Conservation (phyloP, 164 flowering plant species). For the Cinnamomum chago region DNA sequence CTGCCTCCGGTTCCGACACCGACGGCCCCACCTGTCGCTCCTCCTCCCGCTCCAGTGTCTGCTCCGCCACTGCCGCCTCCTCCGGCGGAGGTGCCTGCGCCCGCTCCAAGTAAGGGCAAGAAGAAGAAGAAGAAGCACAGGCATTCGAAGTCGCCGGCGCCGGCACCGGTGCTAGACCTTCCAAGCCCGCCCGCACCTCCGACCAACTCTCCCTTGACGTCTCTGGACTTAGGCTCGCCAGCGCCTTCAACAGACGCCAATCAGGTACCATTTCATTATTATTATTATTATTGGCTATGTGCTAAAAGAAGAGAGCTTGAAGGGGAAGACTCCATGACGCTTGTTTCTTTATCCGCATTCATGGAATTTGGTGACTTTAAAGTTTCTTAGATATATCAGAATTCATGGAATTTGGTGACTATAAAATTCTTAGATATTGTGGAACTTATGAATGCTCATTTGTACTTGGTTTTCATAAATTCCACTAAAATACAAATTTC, state of each 20-base stretch:
- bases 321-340: neutral
- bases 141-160: neutral
- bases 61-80: conserved; percentile 5
- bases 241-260: neutral
- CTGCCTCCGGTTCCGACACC: conserved; percentile 19
- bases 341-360: too few species aligned
- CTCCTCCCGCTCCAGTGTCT: conserved; percentile 13
- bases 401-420: neutral
- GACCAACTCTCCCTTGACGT: neutral
- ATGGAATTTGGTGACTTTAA: neutral
- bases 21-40: neutral
- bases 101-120: conserved; percentile 32
- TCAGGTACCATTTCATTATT: neutral
- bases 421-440: too few species aligned
- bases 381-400: too few species aligned
- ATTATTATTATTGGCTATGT: too few species aligned
- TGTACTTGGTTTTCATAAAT: too few species aligned
- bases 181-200: conserved; percentile 6
- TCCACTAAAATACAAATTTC: too few species aligned
- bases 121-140: conserved; percentile 4
- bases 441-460: too few species aligned
- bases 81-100: conserved; percentile 23
- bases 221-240: neutral
- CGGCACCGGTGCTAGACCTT: neutral
- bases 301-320: too few species aligned